Conservation (phyloP, 2,329 filamentous ascomycete species). For the Alternaria rosae region DNA sequence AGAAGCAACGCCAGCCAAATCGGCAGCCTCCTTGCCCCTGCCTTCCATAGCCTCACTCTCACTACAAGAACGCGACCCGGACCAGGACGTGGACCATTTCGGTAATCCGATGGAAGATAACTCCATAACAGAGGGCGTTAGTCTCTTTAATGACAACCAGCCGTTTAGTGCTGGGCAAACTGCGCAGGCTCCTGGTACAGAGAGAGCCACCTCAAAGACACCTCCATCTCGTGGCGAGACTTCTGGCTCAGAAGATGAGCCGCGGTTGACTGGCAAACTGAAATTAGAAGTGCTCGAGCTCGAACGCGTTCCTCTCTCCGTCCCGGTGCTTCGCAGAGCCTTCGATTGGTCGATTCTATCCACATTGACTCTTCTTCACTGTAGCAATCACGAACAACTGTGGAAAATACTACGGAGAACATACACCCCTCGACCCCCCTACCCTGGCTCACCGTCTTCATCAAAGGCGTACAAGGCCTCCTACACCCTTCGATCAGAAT, state of each 20-base stretch:
- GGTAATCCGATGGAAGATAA: conserved; percentile 36
- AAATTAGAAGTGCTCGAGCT: conserved; percentile 76
- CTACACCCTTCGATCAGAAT: conserved; percentile 50
- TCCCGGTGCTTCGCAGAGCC: conserved; percentile 72
- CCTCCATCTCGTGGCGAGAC: conserved; percentile 3
- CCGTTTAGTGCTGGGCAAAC: conserved; percentile 19
- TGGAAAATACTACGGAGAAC: conserved; percentile 74
- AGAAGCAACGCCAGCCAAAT: conserved; percentile 29
- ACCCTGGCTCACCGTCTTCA: conserved; percentile 46
- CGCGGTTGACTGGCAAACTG: conserved; percentile 64
- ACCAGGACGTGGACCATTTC: conserved; percentile 37
- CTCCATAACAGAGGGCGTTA: conserved; percentile 34
- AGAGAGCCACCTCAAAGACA: conserved; percentile 8
- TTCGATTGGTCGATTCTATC: conserved; percentile 79
- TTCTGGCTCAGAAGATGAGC: conserved; percentile 30
- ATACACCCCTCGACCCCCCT: conserved; percentile 49
- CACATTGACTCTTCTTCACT: conserved; percentile 76
- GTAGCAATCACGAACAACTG: conserved; percentile 73
- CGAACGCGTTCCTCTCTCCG: conserved; percentile 76
- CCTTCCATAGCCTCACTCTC: conserved; percentile 29
- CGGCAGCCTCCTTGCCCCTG: conserved; percentile 17
- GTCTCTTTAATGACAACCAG: conserved; percentile 29
- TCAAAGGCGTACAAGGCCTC: conserved; percentile 48
- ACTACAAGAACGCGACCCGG: conserved; percentile 40
- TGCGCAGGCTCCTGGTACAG: conserved; percentile 9